Base-by-base conservation (phyloP, 495 filamentous ascomycete genomes). In the Usnea hakonensis region DNA sequence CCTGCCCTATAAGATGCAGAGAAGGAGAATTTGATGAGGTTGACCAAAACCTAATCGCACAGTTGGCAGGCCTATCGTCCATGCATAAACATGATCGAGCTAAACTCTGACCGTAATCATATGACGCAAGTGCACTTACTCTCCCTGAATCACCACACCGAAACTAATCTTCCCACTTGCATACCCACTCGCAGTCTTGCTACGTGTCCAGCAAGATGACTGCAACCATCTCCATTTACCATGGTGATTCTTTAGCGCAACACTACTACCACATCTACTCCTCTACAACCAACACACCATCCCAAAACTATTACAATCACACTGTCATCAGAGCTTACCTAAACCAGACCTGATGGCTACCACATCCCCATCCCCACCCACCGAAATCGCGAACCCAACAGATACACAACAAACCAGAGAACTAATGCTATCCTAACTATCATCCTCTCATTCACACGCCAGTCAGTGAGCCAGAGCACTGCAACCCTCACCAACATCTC, bases 91-190 rank as follows among this genome's bases (percentile, higher is more conserved):
- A 40, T 40, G 6, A 40, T 60, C 23, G 41, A 60, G 44, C 41
- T 38, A 10, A 60, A 60, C 21, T 28, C 52, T 52, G n/a, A 44
- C n/a, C 52, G 58, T 14, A 36, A 53, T 23, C 21, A 50, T 14
- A 60, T 53, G 44, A 52, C 28, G 57, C 52, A 19, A 60, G 57
- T 36, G 13, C 11, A 21, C 23, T 28, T 11, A 21, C n/a, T 16
- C 23, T 4, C 5, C 13, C n/a, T 0, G 23, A 26, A 19, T 19
- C 1, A 16, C 13, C 1, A 30, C 9, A 28, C 37, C 8, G 36
- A 28, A 57, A 30, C n/a, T 14, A 36, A 30, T 32, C 14, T 2
- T 44, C 7, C 9, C n/a, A 46, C 40, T 14, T 44, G 19, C 57
- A 28, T 48, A 9, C 26, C 7, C 26, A 26, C 8, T 4, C 26